These are phyloP conservation scores for Penstemon davidsonii DNA, from an alignment of 257 asterid genomes.

Conservation along the genomic window DNA sequence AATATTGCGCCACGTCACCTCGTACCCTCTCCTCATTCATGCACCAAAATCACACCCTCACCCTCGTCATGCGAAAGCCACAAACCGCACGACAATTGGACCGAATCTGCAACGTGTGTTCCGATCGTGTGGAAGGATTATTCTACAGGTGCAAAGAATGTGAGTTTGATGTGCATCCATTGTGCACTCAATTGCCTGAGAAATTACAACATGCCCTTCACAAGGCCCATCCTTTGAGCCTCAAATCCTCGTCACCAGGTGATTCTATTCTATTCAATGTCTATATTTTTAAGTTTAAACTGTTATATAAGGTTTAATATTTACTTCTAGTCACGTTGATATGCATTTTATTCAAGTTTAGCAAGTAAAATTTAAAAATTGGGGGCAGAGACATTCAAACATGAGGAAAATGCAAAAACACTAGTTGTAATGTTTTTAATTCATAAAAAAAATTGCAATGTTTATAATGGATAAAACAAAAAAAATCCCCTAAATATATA, in stretches of 20 bases:
- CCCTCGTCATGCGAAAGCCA: conserved; percentile 28
- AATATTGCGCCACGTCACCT: conserved; percentile 48
- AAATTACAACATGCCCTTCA: conserved; percentile 39
- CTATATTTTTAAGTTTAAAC: too few relatives aligned
- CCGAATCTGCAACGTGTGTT: conserved; percentile 38
- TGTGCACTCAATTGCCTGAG: conserved; percentile 45
- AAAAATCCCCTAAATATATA: too few relatives aligned
- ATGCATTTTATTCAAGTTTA: too few relatives aligned
- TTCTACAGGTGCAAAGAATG: conserved; percentile 47
- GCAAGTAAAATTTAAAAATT: too few relatives aligned
- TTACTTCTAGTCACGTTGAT: too few relatives aligned
- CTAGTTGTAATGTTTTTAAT: too few relatives aligned
- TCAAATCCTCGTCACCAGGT: conserved; percentile 5
- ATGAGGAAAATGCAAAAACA: too few relatives aligned
- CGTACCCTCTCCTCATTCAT: conserved; percentile 31
- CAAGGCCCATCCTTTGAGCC: conserved; percentile 32
- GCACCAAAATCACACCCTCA: conserved; percentile 40
- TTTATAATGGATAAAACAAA: too few relatives aligned
- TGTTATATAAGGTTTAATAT: too few relatives aligned
- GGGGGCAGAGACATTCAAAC: too few relatives aligned
- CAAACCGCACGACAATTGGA: neutral
- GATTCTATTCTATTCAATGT: too few relatives aligned
- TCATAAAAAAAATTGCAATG: too few relatives aligned
- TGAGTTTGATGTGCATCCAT: conserved; percentile 49
- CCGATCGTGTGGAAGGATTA: conserved; percentile 44